phyloP scores from a whole-genome alignment of 2,329 filamentous ascomycete species.

The Nannizzia gypsea region DNA sequence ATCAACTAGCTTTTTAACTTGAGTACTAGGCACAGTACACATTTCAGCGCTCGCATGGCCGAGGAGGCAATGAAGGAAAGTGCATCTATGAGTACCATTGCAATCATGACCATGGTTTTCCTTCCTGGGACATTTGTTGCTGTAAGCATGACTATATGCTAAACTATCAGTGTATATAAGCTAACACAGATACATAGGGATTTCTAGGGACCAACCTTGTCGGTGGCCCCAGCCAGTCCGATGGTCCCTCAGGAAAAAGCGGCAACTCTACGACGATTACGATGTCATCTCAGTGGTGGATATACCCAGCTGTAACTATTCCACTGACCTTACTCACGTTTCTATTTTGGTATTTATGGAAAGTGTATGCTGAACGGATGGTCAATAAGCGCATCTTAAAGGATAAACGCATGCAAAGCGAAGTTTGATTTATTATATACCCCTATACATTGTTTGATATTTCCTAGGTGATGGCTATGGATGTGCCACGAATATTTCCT shows the following conservation, averaged over 20 bases:
- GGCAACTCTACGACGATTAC: conserved; percentile 1
- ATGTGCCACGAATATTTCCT: not conserved
- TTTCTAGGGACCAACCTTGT: conserved; percentile 10
- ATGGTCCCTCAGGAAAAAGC: not conserved
- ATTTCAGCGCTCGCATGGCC: conserved; percentile 10
- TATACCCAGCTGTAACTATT: conserved; percentile 13
- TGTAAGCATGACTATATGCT: conserved; percentile 3
- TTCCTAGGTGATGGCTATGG: not conserved
- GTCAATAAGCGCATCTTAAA: conserved; percentile 6
- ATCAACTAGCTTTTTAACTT: conserved; percentile 9
- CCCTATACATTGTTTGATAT: not conserved
- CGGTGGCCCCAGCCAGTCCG: not conserved
- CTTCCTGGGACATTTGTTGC: conserved; percentile 34
- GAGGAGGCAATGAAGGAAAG: conserved; percentile 23
- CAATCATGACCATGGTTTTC: conserved; percentile 32
- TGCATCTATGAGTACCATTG: conserved; percentile 30
- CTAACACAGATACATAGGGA: not conserved
- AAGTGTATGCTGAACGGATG: conserved; percentile 10
- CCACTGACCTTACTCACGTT: conserved; percentile 12
- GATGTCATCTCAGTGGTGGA: conserved; percentile 12
- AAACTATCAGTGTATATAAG: too few species aligned
- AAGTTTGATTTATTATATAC: conserved; percentile 1
- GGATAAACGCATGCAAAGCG: not conserved
- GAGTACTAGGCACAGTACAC: conserved; percentile 8
- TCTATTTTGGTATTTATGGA: conserved; percentile 9